These are phyloP conservation scores for Nannochloris sp. DNA, from an alignment of 139 green algal genomes.

Conservation along the genomic window DNA sequence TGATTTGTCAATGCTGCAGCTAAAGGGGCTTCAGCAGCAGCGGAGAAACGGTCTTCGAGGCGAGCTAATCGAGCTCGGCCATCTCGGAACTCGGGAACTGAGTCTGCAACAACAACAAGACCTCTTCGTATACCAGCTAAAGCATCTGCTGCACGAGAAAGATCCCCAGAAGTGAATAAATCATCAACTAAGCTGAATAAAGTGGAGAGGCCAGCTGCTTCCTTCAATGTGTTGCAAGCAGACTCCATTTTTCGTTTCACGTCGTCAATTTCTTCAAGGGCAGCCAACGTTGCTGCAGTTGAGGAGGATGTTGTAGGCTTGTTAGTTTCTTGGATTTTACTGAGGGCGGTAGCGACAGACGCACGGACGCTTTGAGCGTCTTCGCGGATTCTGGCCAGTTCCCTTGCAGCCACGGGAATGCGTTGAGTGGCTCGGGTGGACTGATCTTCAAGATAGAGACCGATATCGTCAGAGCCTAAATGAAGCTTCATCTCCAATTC, in stretches of 20 bases:
- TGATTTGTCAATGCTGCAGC: slow-evolving; percentile 48
- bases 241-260: slow-evolving; percentile 78
- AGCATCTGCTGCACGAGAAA: slow-evolving; percentile 66
- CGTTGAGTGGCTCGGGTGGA: slow-evolving; percentile 55
- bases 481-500: slow-evolving; percentile 81
- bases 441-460: slow-evolving; percentile 49
- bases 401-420: slow-evolving; percentile 76
- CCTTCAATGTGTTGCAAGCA: slow-evolving; percentile 72
- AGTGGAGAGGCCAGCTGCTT: slow-evolving; percentile 78
- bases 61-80: slow-evolving; percentile 20
- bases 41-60: slow-evolving; percentile 75
- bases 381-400: slow-evolving; percentile 57
- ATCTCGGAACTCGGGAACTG: slow-evolving; percentile 34
- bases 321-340: slow-evolving; percentile 3
- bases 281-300: too few species aligned
- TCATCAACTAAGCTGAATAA: slow-evolving; percentile 74
- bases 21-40: slow-evolving; percentile 63
- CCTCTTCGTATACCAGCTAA: slow-evolving; percentile 70
- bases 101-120: slow-evolving; percentile 49
- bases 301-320: neutral
- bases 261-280: slow-evolving; percentile 43
- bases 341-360: slow-evolving; percentile 15
- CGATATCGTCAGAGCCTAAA: slow-evolving; percentile 73
- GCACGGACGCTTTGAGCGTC: slow-evolving; percentile 40
- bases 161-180: slow-evolving; percentile 62